Evolutionary conservation across 345 rosid species (phyloP), one percentile per base, ranked within the genome.

Genomic region (Bretschneidera sinensis): DNA sequence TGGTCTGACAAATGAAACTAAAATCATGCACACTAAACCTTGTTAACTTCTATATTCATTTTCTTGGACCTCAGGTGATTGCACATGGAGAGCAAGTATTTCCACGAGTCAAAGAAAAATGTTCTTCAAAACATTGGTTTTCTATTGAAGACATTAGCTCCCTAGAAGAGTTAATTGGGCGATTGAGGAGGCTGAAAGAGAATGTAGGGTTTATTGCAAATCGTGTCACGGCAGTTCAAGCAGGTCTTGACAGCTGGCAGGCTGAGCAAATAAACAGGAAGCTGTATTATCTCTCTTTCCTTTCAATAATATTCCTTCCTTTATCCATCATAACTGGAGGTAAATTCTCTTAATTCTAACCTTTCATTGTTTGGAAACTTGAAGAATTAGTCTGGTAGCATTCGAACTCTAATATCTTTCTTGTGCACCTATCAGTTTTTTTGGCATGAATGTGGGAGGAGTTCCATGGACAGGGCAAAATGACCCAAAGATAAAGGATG

Each of bases 381-480:
- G 13, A 5, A 21, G 51, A 43, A 28, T 16, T 50, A 24, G 17
- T 43, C 17, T 0, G 31, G 28, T 23, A 5, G 19, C 59, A 20
- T 33, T 18, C n/a, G n/a, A 33, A 57, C 9, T 51, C 15, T 8
- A 17, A 54, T 34, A 24, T 43, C 23, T 54, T 31, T 21, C 48
- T 23, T 51, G 64, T 39, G 45, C 16, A 18, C 7, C 13, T 57
- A 51, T 59, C 83, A 95, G 97, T 91, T 35, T 91, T 35, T 91
- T 95, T 48, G 99, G 97, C 63, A 92, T 95, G 99, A 95, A 95
- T 10, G 99, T 95, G 61, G 99, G 99, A 50, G 99, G 99, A 62
- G 97, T 95, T 76, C 99, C 97, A 21, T 95, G 99, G 99, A 95
- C 99, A 0, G 83, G 75, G 55, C 99, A 91, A 62, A 76, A 60